phyloP scores from a whole-genome alignment of 2,329 filamentous ascomycete species.

The Elsinoe ampelina region DNA sequence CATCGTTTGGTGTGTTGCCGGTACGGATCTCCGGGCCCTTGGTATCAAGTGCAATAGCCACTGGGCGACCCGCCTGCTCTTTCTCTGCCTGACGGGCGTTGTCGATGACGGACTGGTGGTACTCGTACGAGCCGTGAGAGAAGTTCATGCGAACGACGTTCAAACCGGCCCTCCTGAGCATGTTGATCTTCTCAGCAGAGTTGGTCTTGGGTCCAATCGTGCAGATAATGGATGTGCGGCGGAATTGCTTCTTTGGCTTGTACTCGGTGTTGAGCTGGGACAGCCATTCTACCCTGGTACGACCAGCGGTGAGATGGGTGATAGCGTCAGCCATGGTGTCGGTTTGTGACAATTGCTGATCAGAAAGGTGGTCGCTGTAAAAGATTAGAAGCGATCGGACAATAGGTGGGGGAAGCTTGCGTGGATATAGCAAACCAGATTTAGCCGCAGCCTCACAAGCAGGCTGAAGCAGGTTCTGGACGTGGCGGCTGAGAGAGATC shows the following conservation, averaged over 20 bases:
- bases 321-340: slow-evolving; percentile 59
- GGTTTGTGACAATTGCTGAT: background rate
- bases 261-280: slow-evolving; percentile 81
- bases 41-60: slow-evolving; percentile 87
- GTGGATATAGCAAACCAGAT: slow-evolving; percentile 3
- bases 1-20: slow-evolving; percentile 61
- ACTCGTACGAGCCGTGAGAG: slow-evolving; percentile 86
- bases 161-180: slow-evolving; percentile 79
- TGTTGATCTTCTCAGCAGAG: slow-evolving; percentile 92
- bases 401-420: slow-evolving; percentile 3
- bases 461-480: slow-evolving; percentile 9
- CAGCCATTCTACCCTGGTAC: slow-evolving; percentile 62
- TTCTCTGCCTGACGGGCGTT: slow-evolving; percentile 82
- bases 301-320: slow-evolving; percentile 70
- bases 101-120: slow-evolving; percentile 97
- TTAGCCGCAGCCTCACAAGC: background rate
- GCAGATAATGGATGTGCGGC: slow-evolving; percentile 95
- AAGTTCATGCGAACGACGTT: slow-evolving; percentile 99
- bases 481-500: background rate
- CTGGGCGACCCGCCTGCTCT: slow-evolving; percentile 66
- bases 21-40: slow-evolving; percentile 85
- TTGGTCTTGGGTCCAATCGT: slow-evolving; percentile 99
- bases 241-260: slow-evolving; percentile 78
- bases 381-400: background rate
- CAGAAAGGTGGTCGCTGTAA: background rate